phyloP scores from a whole-genome alignment of 192 early-diverging fungal genomes.

The Coemansia sp. region DNA sequence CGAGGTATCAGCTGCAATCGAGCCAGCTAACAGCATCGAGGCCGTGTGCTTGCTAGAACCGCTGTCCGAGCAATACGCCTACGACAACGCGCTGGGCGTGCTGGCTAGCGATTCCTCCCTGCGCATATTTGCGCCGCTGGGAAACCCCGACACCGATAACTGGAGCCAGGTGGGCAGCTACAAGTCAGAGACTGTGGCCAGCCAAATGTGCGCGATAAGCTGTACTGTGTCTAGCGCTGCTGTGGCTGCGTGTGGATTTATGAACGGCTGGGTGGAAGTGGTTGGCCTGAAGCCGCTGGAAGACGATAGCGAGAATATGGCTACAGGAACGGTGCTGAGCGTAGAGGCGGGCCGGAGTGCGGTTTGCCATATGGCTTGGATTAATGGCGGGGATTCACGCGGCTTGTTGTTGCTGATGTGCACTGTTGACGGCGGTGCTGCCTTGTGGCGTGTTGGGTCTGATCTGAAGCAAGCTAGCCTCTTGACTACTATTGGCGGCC shows the following conservation, averaged over 20 bases:
- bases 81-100: conserved; percentile 12
- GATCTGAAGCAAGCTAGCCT: conserved; percentile 15
- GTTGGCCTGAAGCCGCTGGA: conserved; percentile 5
- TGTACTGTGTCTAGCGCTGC: not conserved
- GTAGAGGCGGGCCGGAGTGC: conserved; percentile 1
- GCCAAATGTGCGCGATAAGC: conserved; percentile 29
- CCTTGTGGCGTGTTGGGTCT: conserved; percentile 20
- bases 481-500: not conserved
- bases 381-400: not conserved
- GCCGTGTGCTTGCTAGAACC: conserved; percentile 26
- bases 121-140: conserved; percentile 21
- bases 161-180: conserved; percentile 39
- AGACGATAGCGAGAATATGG: not conserved
- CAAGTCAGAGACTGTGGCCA: conserved; percentile 11
- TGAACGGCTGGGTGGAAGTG: conserved; percentile 25
- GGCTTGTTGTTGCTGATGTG: conserved; percentile 15
- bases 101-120: conserved; percentile 41
- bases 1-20: conserved; percentile 21
- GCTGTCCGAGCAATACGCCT: conserved; percentile 19
- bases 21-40: conserved; percentile 23
- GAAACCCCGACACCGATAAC: conserved; percentile 18
- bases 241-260: conserved; percentile 28
- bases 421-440: conserved; percentile 24
- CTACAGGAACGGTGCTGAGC: conserved; percentile 1
- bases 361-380: conserved; percentile 29